These are phyloP conservation scores for Bacidia gigantensis DNA, from an alignment of 495 filamentous ascomycete species.

Conservation along the genomic window DNA sequence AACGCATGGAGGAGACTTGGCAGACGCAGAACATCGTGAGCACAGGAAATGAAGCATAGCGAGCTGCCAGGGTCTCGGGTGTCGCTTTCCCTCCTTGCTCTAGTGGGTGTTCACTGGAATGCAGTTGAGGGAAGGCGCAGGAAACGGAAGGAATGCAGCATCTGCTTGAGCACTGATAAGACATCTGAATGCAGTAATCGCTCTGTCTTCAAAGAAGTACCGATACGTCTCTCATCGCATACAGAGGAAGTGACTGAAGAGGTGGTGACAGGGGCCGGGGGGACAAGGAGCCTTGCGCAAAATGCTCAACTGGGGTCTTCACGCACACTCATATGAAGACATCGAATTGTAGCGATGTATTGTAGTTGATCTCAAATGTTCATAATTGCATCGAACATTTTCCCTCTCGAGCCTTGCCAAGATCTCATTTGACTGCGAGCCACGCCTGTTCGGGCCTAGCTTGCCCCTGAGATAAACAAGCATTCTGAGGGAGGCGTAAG, in stretches of 20 bases:
- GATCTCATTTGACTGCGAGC: background rate
- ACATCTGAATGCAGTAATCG: background rate
- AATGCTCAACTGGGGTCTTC: too few species aligned
- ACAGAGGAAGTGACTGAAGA: too few species aligned
- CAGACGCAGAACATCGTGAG: background rate
- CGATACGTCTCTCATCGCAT: too few species aligned
- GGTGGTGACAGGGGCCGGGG: too few species aligned
- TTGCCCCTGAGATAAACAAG: background rate
- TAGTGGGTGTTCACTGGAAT: background rate
- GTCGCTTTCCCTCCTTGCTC: background rate
- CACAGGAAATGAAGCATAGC: background rate
- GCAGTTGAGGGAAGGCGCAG: background rate
- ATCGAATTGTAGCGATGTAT: background rate
- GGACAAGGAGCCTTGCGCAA: too few species aligned
- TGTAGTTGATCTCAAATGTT: background rate
- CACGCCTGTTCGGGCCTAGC: background rate
- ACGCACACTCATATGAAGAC: too few species aligned
- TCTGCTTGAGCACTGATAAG: background rate
- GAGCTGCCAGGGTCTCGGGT: background rate
- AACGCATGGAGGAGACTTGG: background rate
- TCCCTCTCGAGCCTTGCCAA: background rate
- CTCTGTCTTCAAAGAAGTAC: too few species aligned
- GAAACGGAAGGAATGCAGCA: background rate
- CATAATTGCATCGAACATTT: background rate
- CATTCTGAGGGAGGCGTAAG: background rate